A percentile compares a stretch with the other conserved stretches of the same genome.
phyloP scores from a whole-genome alignment of 192 early-diverging fungal genomes.

The Linnemannia hyalina region DNA sequence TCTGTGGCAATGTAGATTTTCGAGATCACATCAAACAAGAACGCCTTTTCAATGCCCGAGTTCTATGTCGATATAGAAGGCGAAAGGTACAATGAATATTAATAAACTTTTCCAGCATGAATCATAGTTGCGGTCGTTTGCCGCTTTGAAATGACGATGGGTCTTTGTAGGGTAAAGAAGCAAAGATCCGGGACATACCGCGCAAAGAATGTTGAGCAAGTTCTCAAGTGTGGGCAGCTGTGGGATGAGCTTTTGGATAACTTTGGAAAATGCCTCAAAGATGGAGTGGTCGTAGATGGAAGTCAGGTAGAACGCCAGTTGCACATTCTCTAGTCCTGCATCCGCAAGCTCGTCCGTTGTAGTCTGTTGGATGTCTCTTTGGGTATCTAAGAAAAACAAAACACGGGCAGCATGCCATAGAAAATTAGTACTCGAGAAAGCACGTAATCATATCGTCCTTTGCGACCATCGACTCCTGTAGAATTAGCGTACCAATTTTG shows the following conservation, averaged over 20 bases:
- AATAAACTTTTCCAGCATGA: not conserved
- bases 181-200: slow-evolving; percentile 66
- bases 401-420: not conserved
- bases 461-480: not conserved
- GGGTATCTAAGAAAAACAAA: slow-evolving; percentile 73
- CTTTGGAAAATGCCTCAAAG: slow-evolving; percentile 94
- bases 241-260: slow-evolving; percentile 92
- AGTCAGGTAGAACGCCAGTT: slow-evolving; percentile 88
- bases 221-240: slow-evolving; percentile 89
- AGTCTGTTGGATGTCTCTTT: slow-evolving; percentile 93
- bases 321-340: slow-evolving; percentile 80
- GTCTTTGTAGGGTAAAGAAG: not conserved
- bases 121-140: not conserved
- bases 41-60: slow-evolving; percentile 96
- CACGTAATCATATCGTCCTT: not conserved
- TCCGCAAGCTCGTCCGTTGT: slow-evolving; percentile 90
- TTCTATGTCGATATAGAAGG: slow-evolving; percentile 64
- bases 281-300: slow-evolving; percentile 96
- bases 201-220: slow-evolving; percentile 92
- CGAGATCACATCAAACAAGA: slow-evolving; percentile 89
- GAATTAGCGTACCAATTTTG: slow-evolving; percentile 79
- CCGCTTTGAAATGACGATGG: not conserved
- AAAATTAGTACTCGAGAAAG: not conserved
- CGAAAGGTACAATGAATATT: not conserved
- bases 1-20: slow-evolving; percentile 98